These are phyloP conservation scores for Microbotryum silenes-acaulis DNA, from an alignment of 1,284 basidiomycete species.

Conservation along the genomic window DNA sequence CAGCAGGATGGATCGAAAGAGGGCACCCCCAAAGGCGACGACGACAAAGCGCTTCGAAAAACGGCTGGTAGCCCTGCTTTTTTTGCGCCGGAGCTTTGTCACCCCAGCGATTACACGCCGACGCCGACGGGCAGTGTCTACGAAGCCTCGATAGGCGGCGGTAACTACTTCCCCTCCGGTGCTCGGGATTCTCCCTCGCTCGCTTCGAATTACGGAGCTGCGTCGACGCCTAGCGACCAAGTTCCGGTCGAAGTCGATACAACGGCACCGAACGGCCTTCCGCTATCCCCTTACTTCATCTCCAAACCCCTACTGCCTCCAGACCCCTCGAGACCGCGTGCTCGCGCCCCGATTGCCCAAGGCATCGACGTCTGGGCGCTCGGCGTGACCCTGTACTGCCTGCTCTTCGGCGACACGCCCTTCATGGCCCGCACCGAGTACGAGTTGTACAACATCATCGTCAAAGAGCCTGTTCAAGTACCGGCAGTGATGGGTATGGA, in stretches of 20 bases:
- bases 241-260: not conserved
- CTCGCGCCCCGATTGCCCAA: constrained; percentile 64
- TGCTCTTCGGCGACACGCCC: constrained; percentile 77
- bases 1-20: constrained; percentile 43
- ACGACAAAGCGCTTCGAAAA: constrained; percentile 81
- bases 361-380: constrained; percentile 99
- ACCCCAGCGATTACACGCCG: constrained; percentile 37
- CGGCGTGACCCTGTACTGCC: constrained; percentile 92
- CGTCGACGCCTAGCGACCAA: not conserved
- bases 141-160: not conserved
- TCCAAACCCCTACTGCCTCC: constrained; percentile 27
- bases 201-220: constrained; percentile 18
- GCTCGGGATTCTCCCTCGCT: constrained; percentile 27
- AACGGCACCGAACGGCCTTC: constrained; percentile 11
- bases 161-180: constrained; percentile 20
- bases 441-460: constrained; percentile 74
- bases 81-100: constrained; percentile 88
- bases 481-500: constrained; percentile 63
- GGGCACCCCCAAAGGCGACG: constrained; percentile 50
- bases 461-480: constrained; percentile 66
- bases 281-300: constrained; percentile 24
- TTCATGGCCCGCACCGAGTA: constrained; percentile 64
- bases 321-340: constrained; percentile 15
- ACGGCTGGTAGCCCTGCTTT: constrained; percentile 98
- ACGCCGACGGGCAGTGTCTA: constrained; percentile 22